Evolutionary conservation across 2,329 filamentous ascomycete genomes (phyloP), one percentile per base, ranked within the genome.

Genomic region (Westerdykella aurantiaca): DNA sequence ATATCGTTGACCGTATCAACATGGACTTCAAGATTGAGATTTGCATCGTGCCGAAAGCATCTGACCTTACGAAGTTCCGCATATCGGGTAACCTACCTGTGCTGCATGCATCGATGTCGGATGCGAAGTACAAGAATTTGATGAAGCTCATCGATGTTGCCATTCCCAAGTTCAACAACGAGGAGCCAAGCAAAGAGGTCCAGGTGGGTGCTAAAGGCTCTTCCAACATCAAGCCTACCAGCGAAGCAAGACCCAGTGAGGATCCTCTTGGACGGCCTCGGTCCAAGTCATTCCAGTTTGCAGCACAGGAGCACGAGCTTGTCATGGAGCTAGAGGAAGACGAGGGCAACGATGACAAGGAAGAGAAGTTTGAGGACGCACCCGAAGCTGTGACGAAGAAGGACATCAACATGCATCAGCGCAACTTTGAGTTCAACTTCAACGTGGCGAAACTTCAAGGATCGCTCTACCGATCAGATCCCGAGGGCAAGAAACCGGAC

Each of bases 61-160:
- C 91, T 0, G 94, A 96, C 50, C 73, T 99, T 39, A 94, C 93
- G 12, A 93, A 93, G 58, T 83, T 96, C 54, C 85, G 88, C 48
- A 81, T 99, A 29, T 94, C 89, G 1, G 93, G 93, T 2, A 88
- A 94, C 56, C 75, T 99, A 42, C 93, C 94, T 0, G 83, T 97
- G 41, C 75, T 99, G 1, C 91, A 97, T 64, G 93, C 87, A 10
- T 87, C 86, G 0, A 83, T 94, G 31, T 97, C 93, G 0, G 94
- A 99, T 58, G 82, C 82, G 31, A 98, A 98, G 65, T 98, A 98
- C 73, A 98, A 97, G 72, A 90, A 82, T 37, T 68, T 98, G 47
- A 98, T 99, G 93, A 90, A 83, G 57, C 76, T 98, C 35, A 91
- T 98, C 49, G 91, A 98, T 47, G 89, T 95, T 44, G 90, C 93